These are phyloP conservation scores for Coemansia sp. DNA, from an alignment of 192 early-diverging fungal genomes.

Conservation along the genomic window DNA sequence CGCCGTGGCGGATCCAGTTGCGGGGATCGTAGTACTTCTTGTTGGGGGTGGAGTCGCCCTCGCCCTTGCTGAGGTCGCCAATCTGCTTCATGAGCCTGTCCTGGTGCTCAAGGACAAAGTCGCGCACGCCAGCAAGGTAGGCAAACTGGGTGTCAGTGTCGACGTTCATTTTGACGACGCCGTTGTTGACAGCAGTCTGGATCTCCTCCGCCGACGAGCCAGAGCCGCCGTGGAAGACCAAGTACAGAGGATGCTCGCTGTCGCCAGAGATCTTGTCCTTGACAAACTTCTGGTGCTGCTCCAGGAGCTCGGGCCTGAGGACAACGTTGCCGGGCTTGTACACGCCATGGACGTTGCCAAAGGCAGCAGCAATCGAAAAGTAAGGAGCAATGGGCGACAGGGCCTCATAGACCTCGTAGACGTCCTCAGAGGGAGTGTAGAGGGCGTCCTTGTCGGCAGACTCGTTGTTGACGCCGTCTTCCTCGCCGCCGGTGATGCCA, in stretches of 20 bases:
- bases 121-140: constrained; percentile 84
- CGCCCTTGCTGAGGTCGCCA: constrained; percentile 89
- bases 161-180: constrained; percentile 99
- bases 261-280: constrained; percentile 62
- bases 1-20: constrained; percentile 86
- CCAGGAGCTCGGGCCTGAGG: constrained; percentile 89
- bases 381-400: constrained; percentile 82
- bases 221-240: constrained; percentile 98
- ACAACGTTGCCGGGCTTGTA: constrained; percentile 97
- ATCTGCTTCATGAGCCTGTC: constrained; percentile 89
- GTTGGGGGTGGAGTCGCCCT: constrained; percentile 84
- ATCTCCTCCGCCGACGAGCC: constrained; percentile 83
- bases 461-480: constrained; percentile 98
- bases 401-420: constrained; percentile 91
- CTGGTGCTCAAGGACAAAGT: constrained; percentile 89
- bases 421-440: constrained; percentile 96
- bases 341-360: constrained; percentile 96
- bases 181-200: constrained; percentile 73
- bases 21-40: constrained; percentile 99
- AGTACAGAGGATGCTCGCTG: constrained; percentile 76
- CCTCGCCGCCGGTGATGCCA: constrained; percentile 97
- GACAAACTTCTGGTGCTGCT: constrained; percentile 86
- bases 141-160: constrained; percentile 99
- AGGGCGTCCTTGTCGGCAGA: constrained; percentile 85
- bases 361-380: constrained; percentile 96